These are phyloP conservation scores for Theileria parva DNA, from an alignment of 169 alveolate species.

Conservation along the genomic window DNA sequence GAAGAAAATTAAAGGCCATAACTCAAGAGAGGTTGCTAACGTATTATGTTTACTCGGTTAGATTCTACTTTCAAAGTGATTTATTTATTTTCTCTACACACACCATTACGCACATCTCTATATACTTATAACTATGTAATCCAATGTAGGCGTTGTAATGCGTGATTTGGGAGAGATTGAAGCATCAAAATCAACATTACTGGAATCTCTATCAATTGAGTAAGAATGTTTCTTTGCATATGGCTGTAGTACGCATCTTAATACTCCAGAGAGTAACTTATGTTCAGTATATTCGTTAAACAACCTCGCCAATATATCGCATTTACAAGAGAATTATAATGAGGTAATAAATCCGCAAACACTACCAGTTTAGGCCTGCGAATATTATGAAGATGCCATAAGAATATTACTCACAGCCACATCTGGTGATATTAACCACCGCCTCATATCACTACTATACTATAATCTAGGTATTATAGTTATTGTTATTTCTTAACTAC, in stretches of 20 bases:
- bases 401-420: conserved; percentile 61
- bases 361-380: conserved; percentile 6
- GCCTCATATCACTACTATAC: conserved; percentile 52
- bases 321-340: conserved; percentile 15
- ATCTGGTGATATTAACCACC: conserved; percentile 54
- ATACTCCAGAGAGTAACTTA: conserved; percentile 30
- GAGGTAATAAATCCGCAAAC: background rate
- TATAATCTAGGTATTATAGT: conserved; percentile 25
- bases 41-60: conserved; percentile 36
- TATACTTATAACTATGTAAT: background rate
- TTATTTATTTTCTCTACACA: background rate
- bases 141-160: conserved; percentile 23
- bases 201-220: conserved; percentile 54
- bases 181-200: conserved; percentile 44
- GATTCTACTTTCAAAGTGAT: background rate
- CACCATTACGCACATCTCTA: background rate
- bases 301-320: conserved; percentile 49
- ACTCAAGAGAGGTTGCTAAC: conserved; percentile 58
- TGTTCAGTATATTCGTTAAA: conserved; percentile 47
- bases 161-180: conserved; percentile 54
- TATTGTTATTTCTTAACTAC: background rate
- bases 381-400: conserved; percentile 48
- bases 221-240: background rate
- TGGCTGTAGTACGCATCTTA: background rate
- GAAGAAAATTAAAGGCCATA: conserved; percentile 26